A percentile compares a stretch with the other conserved stretches of the same genome.
These are phyloP conservation scores for Nakazawaea molendinolei DNA, from an alignment of 805 yeast genomes.

Conservation along the genomic window DNA sequence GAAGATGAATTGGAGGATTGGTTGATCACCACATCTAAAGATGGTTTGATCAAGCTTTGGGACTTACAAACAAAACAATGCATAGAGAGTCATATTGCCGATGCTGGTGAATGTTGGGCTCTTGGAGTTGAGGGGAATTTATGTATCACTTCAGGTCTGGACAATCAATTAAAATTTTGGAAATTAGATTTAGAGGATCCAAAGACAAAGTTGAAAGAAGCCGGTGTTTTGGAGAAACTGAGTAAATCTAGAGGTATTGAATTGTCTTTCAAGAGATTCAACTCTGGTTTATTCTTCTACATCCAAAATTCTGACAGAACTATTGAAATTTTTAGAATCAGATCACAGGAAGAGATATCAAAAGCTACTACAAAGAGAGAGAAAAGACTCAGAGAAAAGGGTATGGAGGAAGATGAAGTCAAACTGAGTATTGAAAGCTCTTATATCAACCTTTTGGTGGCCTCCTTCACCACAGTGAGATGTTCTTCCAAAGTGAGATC, in stretches of 20 bases:
- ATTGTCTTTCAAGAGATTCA: slow-evolving; percentile 40
- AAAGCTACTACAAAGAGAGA: slow-evolving; percentile 74
- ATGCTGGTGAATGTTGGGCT: slow-evolving; percentile 90
- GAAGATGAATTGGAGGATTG: slow-evolving; percentile 61
- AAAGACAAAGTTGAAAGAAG: slow-evolving; percentile 46
- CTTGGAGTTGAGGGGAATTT: slow-evolving; percentile 44
- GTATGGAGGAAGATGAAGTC: slow-evolving; percentile 55
- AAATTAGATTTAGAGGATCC: slow-evolving; percentile 45
- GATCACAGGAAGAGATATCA: slow-evolving; percentile 69
- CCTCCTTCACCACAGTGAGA: slow-evolving; percentile 65
- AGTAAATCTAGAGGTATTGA: slow-evolving; percentile 66
- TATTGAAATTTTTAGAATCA: slow-evolving; percentile 70
- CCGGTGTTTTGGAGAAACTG: slow-evolving; percentile 67
- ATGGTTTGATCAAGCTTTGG: slow-evolving; percentile 91
- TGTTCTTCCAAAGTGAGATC: slow-evolving; percentile 57
- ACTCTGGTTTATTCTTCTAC: slow-evolving; percentile 45
- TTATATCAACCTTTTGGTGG: slow-evolving; percentile 49
- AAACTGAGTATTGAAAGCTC: slow-evolving; percentile 39
- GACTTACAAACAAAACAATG: slow-evolving; percentile 85
- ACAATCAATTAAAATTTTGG: slow-evolving; percentile 84
- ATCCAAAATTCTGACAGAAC: slow-evolving; percentile 78
- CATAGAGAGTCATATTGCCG: slow-evolving; percentile 91
- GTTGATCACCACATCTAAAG: slow-evolving; percentile 74
- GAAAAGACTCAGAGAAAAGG: slow-evolving; percentile 71
- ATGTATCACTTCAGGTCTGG: slow-evolving; percentile 69